Evolutionary conservation across 1,139 yeast genomes (phyloP).

Genomic region (Trichomonascaceae sp.): DNA sequence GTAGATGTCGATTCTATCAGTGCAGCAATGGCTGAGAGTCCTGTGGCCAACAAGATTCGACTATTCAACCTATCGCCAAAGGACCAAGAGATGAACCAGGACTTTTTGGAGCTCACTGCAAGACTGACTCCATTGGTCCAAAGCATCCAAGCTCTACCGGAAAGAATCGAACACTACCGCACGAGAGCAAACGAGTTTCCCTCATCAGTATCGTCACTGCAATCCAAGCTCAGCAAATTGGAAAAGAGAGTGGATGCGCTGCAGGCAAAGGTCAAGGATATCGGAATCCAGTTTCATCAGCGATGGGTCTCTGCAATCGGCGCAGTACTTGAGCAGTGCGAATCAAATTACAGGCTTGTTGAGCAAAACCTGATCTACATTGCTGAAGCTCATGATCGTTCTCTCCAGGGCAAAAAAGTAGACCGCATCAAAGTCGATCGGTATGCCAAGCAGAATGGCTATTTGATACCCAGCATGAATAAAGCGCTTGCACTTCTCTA

Average conservation of each 20-base stretch:
- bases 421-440: slow-evolving; percentile 10
- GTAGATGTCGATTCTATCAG: slow-evolving; percentile 11
- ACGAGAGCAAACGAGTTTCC: slow-evolving; percentile 26
- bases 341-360: background rate
- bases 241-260: slow-evolving; percentile 25
- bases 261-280: slow-evolving; percentile 8
- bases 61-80: slow-evolving; percentile 19
- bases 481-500: slow-evolving; percentile 12
- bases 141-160: slow-evolving; percentile 47
- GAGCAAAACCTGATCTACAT: slow-evolving; percentile 1
- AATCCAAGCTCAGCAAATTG: slow-evolving; percentile 30
- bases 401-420: slow-evolving; percentile 4
- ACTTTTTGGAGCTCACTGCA: slow-evolving; percentile 24
- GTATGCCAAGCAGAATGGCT: slow-evolving; percentile 10
- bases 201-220: slow-evolving; percentile 27
- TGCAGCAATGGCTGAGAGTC: slow-evolving; percentile 11
- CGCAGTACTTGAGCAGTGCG: too few species aligned
- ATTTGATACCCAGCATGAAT: slow-evolving; percentile 11
- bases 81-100: slow-evolving; percentile 21
- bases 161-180: slow-evolving; percentile 36
- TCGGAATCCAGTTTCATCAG: background rate
- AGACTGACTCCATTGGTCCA: slow-evolving; percentile 40
- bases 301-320: too few species aligned
- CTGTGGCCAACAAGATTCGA: slow-evolving; percentile 14
- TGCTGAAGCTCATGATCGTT: slow-evolving; percentile 6